phyloP scores from a whole-genome alignment of 176 grass and related monocot genomes.

The Elaeis guineensis region DNA sequence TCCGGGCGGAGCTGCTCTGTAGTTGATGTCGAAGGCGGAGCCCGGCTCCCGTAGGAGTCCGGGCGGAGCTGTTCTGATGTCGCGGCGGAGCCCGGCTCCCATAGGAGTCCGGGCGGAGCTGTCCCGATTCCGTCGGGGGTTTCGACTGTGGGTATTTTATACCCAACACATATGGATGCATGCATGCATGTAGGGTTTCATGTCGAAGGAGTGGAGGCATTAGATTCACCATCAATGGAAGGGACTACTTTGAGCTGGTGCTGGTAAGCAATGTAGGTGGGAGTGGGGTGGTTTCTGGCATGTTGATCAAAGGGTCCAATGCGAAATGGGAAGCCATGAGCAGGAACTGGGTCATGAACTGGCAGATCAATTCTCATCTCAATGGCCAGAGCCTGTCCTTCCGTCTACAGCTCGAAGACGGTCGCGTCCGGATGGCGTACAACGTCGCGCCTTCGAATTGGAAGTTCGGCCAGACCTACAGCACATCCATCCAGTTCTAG shows the following conservation, averaged over 20 bases:
- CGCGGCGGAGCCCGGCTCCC: no score
- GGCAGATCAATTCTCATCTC: slow-evolving; percentile 42
- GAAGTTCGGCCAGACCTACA: slow-evolving; percentile 34
- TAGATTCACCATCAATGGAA: neutral
- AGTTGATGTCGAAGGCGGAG: no score
- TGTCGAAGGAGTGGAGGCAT: slow-evolving; percentile 6
- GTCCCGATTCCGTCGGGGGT: no score
- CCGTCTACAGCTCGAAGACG: slow-evolving; percentile 15
- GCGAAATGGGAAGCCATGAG: slow-evolving; percentile 24
- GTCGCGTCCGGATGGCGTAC: slow-evolving; percentile 10
- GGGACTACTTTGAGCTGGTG: neutral
- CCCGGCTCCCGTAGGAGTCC: no score
- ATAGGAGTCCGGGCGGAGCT: no score
- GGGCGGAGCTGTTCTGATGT: no score
- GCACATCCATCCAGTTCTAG: neutral
- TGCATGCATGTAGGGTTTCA: slow-evolving; percentile 13
- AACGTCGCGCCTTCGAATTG: slow-evolving; percentile 33
- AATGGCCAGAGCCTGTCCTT: slow-evolving; percentile 40
- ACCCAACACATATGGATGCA: no score
- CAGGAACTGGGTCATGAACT: slow-evolving; percentile 48
- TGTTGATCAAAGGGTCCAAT: neutral
- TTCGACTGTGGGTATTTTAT: no score
- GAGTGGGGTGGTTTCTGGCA: neutral
- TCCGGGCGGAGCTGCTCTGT: no score
- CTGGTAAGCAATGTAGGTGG: neutral